Evolutionary conservation across 257 asterid genomes (phyloP).

Genomic region (Forsythia suspensa): DNA sequence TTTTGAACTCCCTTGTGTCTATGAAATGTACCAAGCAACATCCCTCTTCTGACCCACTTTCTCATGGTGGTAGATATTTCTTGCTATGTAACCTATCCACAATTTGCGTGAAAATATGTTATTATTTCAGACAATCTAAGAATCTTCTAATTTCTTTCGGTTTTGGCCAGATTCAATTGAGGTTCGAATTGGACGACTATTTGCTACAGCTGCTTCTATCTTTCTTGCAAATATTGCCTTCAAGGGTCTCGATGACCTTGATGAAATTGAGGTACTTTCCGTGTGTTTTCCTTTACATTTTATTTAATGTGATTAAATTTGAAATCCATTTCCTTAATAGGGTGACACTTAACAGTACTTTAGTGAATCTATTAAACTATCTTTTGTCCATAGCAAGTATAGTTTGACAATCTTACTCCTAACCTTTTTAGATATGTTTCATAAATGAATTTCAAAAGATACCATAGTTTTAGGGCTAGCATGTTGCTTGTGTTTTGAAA

Average conservation of each 20-base stretch:
- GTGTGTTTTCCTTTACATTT: conserved; percentile 8
- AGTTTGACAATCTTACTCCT: neutral
- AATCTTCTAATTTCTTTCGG: conserved; percentile 22
- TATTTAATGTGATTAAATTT: neutral
- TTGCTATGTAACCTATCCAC: neutral
- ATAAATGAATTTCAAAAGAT: conserved; percentile 9
- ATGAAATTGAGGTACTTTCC: conserved; percentile 65
- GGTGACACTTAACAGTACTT: conserved; percentile 1
- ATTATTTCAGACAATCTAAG: conserved; percentile 4
- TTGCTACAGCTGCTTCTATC: conserved; percentile 69
- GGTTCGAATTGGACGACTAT: conserved; percentile 61
- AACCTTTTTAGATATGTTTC: neutral
- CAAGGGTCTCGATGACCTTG: conserved; percentile 61
- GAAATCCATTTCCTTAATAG: neutral
- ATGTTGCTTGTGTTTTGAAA: neutral
- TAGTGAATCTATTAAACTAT: neutral
- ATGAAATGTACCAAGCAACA: neutral
- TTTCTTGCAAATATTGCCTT: conserved; percentile 67
- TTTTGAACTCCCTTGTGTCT: neutral
- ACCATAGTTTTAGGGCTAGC: neutral
- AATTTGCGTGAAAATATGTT: neutral
- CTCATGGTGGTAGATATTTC: conserved; percentile 9
- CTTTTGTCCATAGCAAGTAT: conserved; percentile 3
- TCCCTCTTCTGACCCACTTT: conserved; percentile 6
- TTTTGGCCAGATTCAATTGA: conserved; percentile 67